phyloP scores from a whole-genome alignment of 345 rosid genomes.

The Odontarrhena argentea region DNA sequence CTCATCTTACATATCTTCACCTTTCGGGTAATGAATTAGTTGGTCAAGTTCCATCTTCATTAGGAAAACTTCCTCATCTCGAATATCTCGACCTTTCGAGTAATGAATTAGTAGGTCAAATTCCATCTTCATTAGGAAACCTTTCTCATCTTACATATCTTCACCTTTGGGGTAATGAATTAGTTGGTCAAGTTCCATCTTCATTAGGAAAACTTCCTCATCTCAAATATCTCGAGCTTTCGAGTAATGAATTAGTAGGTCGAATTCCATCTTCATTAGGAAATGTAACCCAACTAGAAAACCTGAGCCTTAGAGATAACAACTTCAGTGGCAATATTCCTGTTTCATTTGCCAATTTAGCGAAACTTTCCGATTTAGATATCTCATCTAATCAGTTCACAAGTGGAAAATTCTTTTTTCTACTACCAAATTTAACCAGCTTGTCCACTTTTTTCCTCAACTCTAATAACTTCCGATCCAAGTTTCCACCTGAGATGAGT shows the following conservation, averaged over 20 bases:
- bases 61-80: constrained; percentile 23
- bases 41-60: not conserved
- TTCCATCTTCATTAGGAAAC: not conserved
- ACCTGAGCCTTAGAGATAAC: not conserved
- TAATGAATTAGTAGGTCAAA: not conserved
- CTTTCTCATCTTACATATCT: constrained; percentile 17
- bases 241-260: not conserved
- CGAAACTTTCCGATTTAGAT: not conserved
- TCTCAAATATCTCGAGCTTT: constrained; percentile 14
- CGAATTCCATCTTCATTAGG: not conserved
- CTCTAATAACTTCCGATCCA: not conserved
- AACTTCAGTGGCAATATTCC: constrained; percentile 2
- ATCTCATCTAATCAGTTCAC: not conserved
- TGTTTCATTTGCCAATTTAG: constrained; percentile 10
- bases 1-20: constrained; percentile 14
- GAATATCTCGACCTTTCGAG: not conserved
- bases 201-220: constrained; percentile 2
- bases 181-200: not conserved
- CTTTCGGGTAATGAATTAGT: not conserved
- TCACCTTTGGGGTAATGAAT: not conserved
- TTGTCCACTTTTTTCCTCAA: not conserved
- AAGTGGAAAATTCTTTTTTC: not conserved
- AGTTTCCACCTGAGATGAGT: constrained; percentile 11
- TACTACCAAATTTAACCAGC: not conserved
- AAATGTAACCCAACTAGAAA: not conserved